These are phyloP conservation scores for Edaphochlamys debaryana DNA, from an alignment of 139 green algal genomes.

Conservation along the genomic window DNA sequence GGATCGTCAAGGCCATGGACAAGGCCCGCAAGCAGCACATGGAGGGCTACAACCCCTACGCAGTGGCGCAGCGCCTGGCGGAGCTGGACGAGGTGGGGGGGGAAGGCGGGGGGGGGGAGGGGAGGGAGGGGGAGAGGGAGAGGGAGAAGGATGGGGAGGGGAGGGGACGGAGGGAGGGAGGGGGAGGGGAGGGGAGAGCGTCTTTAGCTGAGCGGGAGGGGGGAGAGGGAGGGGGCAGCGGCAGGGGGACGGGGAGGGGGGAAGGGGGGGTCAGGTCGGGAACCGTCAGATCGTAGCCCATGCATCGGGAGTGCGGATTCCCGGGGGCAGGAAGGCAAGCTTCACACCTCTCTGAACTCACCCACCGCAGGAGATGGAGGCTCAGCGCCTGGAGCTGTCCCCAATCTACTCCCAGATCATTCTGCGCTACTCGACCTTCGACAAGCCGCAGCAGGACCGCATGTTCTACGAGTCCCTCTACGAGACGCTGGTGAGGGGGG, in stretches of 20 bases:
- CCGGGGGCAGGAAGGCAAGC: too few relatives aligned
- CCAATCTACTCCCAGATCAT: constrained; percentile 53
- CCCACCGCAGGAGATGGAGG: constrained; percentile 21
- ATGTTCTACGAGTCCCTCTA: constrained; percentile 63
- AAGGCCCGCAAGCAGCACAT: constrained; percentile 58
- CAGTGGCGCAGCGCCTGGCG: constrained; percentile 47
- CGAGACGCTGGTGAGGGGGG: constrained; percentile 34
- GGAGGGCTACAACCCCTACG: constrained; percentile 58
- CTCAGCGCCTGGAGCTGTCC: constrained; percentile 32
- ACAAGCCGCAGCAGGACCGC: constrained; percentile 58
- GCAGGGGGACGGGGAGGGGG: not conserved
- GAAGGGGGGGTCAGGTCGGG: too few relatives aligned
- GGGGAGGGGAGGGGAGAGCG: not conserved
- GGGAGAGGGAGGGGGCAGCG: not conserved
- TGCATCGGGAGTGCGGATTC: too few relatives aligned
- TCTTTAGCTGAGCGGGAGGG: too few relatives aligned
- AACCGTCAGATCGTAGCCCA: too few relatives aligned
- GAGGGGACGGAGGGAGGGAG: not conserved
- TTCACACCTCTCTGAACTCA: too few relatives aligned
- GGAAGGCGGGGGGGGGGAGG: not conserved
- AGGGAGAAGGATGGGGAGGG: not conserved
- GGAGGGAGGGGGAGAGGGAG: not conserved
- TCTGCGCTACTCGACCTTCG: constrained; percentile 50
- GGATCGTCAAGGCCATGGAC: constrained; percentile 55
- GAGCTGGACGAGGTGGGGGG: constrained; percentile 55